Conservation (phyloP, 1,284 basidiomycete species). For the Pascua guehoae region DNA sequence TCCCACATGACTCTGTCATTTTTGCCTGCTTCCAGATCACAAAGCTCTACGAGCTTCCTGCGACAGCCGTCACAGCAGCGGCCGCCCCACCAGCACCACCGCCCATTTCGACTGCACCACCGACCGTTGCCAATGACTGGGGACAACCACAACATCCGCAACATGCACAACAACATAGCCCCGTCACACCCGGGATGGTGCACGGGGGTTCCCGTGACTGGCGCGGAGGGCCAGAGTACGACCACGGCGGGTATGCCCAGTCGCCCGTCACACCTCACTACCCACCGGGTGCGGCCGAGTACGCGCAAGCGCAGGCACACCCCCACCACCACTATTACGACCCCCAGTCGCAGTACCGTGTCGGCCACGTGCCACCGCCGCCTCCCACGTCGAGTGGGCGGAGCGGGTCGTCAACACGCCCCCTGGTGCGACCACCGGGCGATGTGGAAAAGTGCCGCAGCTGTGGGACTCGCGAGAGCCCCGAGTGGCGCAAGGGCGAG, state of each 20-base stretch:
- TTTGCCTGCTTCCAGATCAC: constrained; percentile 52
- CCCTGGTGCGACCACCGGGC: constrained; percentile 56
- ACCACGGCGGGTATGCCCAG: background rate
- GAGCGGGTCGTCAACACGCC: constrained; percentile 17
- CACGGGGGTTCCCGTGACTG: background rate
- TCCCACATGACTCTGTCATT: constrained; percentile 75
- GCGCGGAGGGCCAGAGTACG: constrained; percentile 1
- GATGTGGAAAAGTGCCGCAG: constrained; percentile 73
- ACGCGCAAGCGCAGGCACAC: background rate
- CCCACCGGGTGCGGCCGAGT: background rate
- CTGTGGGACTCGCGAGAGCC: constrained; percentile 77
- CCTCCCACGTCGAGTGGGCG: constrained; percentile 7
- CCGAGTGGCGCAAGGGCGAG: constrained; percentile 84
- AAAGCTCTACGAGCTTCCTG: constrained; percentile 56
- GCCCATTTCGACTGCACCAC: background rate
- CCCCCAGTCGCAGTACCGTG: background rate
- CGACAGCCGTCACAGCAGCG: background rate
- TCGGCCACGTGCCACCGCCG: constrained; percentile 3
- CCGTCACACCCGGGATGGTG: background rate
- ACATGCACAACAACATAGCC: background rate
- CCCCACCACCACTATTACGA: constrained; percentile 1
- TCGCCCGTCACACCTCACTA: background rate
- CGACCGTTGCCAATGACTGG: background rate
- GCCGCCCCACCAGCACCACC: background rate
- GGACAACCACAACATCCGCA: background rate